Base-by-base conservation (phyloP, 1,284 basidiomycete genomes). In the Cryptococcus sp. region DNA sequence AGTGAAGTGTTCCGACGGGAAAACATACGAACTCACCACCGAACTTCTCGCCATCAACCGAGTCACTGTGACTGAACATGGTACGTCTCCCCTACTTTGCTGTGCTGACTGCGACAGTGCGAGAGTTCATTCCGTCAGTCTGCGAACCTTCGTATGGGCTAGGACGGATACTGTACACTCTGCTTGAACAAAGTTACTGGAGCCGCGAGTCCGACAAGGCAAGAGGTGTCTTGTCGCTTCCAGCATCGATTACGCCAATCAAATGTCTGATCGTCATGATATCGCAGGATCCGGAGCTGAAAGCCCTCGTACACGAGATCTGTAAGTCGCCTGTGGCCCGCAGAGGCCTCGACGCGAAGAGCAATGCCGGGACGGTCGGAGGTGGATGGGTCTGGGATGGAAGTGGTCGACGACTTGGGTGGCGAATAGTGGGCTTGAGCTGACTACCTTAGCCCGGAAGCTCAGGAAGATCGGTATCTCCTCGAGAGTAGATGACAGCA, bases 81-180 rank as follows among this genome's bases (percentile, higher is more conserved):
- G 89, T 90, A 59, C 63, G 86, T 65, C 2, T 16, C 31, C 31
- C 31, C 9, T 32, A 9, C 31, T 16, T 16, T 16, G 16, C 16
- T 9, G 31, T 32, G 16, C 16, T 9, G 9, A 25, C 16, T 18
- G 9, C 3, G 7, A 7, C 43, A 89, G 91, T 91, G 56, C 87
- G 94, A 62, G 93, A 97, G 74, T 97, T 82, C 74, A 90, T 84
- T 42, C 94, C 94, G 41, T 97, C 97, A 75, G 94, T 99, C 72
- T 95, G 97, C 68, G 94, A 97, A 73, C 94, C 94, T 24, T 99
- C 95, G 4, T 97, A 97, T 74, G 94, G 95, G 61, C 84, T 98
- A 62, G 94, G 94, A 50, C 88, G 94, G 52, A 97, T 98, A 66
- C 79, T 97, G 42, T 97, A 97, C 74, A 84, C 84, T 32, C 77